phyloP scores from a whole-genome alignment of 129 eudicot species.

The Glebionis coronaria region DNA sequence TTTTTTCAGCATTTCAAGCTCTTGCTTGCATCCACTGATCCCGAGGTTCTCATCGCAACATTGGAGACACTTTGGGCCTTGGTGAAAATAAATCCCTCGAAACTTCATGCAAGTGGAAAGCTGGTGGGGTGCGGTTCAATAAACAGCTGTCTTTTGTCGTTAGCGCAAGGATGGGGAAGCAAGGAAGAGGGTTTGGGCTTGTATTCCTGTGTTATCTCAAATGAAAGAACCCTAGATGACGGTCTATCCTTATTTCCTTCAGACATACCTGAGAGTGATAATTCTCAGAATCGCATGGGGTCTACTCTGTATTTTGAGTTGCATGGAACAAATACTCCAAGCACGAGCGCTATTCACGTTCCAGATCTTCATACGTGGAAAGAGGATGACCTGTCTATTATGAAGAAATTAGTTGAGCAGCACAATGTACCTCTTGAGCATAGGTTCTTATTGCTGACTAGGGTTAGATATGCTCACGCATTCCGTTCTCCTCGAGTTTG shows the following conservation, averaged over 20 bases:
- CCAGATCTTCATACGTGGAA: conserved; percentile 70
- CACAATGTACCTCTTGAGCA: conserved; percentile 74
- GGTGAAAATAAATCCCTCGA: conserved; percentile 85
- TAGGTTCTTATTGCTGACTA: conserved; percentile 72
- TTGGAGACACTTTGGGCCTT: conserved; percentile 83
- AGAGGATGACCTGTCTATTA: conserved; percentile 76
- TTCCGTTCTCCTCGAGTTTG: conserved; percentile 71
- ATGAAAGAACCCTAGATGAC: conserved; percentile 76
- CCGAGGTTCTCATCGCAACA: conserved; percentile 79
- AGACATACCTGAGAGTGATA: conserved; percentile 60
- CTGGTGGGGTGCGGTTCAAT: conserved; percentile 75
- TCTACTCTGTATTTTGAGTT: conserved; percentile 92
- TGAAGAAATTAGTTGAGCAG: conserved; percentile 68
- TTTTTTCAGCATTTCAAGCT: conserved; percentile 85
- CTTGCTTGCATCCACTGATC: conserved; percentile 96
- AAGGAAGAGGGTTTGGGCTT: conserved; percentile 98
- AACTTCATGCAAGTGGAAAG: conserved; percentile 91
- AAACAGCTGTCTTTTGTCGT: conserved; percentile 75
- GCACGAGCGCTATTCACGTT: conserved; percentile 58
- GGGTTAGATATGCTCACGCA: conserved; percentile 94
- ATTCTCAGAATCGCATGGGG: conserved; percentile 70
- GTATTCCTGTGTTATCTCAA: conserved; percentile 71
- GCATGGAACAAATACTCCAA: conserved; percentile 48
- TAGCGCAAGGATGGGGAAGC: conserved; percentile 99
- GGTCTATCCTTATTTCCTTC: conserved; percentile 71